These are phyloP conservation scores for Trichoderma afroharzianum DNA, from an alignment of 2,329 filamentous ascomycete genomes.

Conservation along the genomic window DNA sequence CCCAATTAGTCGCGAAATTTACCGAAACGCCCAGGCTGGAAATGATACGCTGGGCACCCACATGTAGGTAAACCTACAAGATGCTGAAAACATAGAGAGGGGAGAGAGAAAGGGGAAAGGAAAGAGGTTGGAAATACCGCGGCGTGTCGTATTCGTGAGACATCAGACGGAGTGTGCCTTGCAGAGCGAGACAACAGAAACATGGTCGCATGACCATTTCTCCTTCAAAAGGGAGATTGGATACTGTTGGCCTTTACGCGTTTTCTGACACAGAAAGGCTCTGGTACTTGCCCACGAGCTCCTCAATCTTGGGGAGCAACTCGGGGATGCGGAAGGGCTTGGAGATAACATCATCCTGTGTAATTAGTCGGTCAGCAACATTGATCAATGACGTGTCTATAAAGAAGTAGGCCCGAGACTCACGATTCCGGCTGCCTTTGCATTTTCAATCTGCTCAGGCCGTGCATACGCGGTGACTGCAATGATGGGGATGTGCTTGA, in stretches of 20 bases:
- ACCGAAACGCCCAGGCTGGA: not conserved
- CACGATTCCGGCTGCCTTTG: conserved; percentile 70
- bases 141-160: not conserved
- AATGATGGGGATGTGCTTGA: conserved; percentile 69
- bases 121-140: not conserved
- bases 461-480: conserved; percentile 81
- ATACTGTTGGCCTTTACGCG: conserved; percentile 2
- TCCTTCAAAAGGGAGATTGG: not conserved
- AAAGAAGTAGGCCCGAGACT: conserved; percentile 30
- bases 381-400: not conserved
- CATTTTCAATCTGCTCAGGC: conserved; percentile 68
- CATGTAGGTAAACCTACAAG: not conserved
- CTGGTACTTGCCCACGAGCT: conserved; percentile 45
- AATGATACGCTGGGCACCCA: conserved; percentile 2
- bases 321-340: conserved; percentile 79
- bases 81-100: not conserved
- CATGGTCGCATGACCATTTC: not conserved
- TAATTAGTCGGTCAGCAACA: not conserved
- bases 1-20: not conserved
- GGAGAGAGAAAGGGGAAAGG: not conserved
- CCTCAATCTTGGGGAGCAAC: conserved; percentile 63
- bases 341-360: conserved; percentile 67
- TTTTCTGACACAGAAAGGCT: conserved; percentile 28
- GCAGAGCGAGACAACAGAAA: not conserved
- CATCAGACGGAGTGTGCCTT: not conserved